Percentiles rank a stretch among this genome's conserved stretches.
These are phyloP conservation scores for Teratosphaeriaceae sp. DNA, from an alignment of 2,329 filamentous ascomycete species.

Conservation along the genomic window DNA sequence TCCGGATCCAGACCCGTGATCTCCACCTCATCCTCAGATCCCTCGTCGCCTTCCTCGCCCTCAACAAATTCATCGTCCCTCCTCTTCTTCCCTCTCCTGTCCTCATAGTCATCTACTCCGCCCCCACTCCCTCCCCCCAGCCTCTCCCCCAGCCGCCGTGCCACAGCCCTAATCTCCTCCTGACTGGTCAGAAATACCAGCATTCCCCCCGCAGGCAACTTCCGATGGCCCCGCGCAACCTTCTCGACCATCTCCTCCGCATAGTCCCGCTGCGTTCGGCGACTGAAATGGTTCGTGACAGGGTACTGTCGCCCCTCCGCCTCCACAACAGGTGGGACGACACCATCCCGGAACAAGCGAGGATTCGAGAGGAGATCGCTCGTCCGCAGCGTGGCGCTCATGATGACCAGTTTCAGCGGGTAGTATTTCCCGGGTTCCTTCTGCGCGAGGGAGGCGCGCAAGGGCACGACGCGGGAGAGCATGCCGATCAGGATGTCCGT, in stretches of 20 bases:
- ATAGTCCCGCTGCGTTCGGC: conserved; percentile 78
- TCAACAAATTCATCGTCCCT: conserved; percentile 41
- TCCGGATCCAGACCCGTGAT: conserved; percentile 54
- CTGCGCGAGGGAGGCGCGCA: conserved; percentile 66
- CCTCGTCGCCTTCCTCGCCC: conserved; percentile 39
- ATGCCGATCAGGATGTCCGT: conserved; percentile 98
- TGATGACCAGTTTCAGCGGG: conserved; percentile 89
- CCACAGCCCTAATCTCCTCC: conserved; percentile 81
- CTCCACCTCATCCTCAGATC: conserved; percentile 53
- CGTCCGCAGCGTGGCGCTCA: conserved; percentile 91
- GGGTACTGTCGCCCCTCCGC: conserved; percentile 88
- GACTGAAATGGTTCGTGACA: conserved; percentile 82
- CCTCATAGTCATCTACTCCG: conserved; percentile 9
- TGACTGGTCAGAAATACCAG: conserved; percentile 92
- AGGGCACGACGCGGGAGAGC: conserved; percentile 83
- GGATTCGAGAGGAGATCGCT: conserved; percentile 84
- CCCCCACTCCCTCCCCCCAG: conserved; percentile 47
- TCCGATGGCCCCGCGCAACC: conserved; percentile 77
- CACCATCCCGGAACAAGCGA: conserved; percentile 61
- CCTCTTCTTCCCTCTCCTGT: conserved; percentile 57
- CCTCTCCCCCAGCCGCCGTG: conserved; percentile 67
- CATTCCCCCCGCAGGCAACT: conserved; percentile 84
- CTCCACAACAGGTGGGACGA: conserved; percentile 79
- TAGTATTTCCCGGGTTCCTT: conserved; percentile 62
- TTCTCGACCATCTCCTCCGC: conserved; percentile 86